Evolutionary conservation across 495 filamentous ascomycete species (phyloP).

Genomic region (Neurospora discreta): DNA sequence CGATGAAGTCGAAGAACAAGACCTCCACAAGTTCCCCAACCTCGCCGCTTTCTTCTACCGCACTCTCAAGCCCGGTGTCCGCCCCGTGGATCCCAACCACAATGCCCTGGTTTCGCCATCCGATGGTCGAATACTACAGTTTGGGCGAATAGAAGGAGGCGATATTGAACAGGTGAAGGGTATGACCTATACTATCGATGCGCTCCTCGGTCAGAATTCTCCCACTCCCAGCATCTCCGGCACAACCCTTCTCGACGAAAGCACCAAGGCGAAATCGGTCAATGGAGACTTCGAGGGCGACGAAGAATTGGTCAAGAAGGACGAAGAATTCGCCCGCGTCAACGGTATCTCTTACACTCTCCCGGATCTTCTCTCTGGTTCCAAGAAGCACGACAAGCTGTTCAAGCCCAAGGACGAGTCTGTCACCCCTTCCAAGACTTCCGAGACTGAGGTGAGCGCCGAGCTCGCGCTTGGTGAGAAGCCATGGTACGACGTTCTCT

Average conservation of each 20-base stretch:
- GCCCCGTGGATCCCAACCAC: conserved; percentile 74
- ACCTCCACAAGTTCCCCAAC: conserved; percentile 83
- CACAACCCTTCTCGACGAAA: conserved; percentile 8
- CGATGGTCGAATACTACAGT: conserved; percentile 85
- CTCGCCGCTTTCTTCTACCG: conserved; percentile 97
- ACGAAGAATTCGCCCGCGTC: conserved; percentile 88
- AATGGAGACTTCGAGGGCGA: conserved; percentile 23
- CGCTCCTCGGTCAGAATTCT: conserved; percentile 62
- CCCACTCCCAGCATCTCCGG: conserved; percentile 32
- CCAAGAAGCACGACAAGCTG: conserved; percentile 25
- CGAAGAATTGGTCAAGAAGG: conserved; percentile 56
- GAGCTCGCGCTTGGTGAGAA: conserved; percentile 66
- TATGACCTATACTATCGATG: conserved; percentile 93
- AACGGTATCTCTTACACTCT: conserved; percentile 97
- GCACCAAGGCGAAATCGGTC: neutral
- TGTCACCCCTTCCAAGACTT: conserved; percentile 46
- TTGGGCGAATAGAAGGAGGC: conserved; percentile 78
- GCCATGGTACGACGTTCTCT: conserved; percentile 65
- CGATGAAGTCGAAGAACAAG: conserved; percentile 73
- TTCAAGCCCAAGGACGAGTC: conserved; percentile 32
- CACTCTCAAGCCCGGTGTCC: conserved; percentile 74
- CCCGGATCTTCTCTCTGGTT: conserved; percentile 77
- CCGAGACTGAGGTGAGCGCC: conserved; percentile 71
- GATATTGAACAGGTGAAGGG: conserved; percentile 99
- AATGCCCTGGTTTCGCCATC: conserved; percentile 74